Percentiles rank a stretch among this genome's conserved stretches.
These are phyloP conservation scores for Cladosporium halotolerans DNA, from an alignment of 2,329 filamentous ascomycete species.

Conservation along the genomic window DNA sequence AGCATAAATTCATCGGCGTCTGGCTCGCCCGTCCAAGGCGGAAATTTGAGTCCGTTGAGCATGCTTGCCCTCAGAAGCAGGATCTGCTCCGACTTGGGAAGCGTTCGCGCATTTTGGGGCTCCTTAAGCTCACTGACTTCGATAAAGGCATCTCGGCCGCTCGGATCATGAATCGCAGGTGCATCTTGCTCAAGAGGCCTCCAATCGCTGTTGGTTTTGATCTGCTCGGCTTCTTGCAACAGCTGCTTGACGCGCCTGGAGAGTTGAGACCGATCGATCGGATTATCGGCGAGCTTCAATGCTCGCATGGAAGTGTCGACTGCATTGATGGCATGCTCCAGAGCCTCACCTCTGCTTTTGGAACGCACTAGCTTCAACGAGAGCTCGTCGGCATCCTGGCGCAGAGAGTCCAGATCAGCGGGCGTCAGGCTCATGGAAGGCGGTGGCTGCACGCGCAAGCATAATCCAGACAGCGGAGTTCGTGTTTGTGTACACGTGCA, in stretches of 20 bases:
- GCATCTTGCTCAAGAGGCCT: background rate
- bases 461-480: background rate
- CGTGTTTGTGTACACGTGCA: background rate
- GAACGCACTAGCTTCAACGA: conserved; percentile 18
- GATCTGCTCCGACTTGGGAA: conserved; percentile 66
- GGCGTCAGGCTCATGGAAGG: conserved; percentile 14
- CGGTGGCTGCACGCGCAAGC: conserved; percentile 1
- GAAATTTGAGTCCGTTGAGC: conserved; percentile 76
- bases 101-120: conserved; percentile 54
- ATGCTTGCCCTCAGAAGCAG: conserved; percentile 71
- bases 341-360: conserved; percentile 16
- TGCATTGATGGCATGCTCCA: conserved; percentile 51
- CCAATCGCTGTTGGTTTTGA: conserved; percentile 52
- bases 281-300: conserved; percentile 52
- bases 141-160: conserved; percentile 7
- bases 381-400: conserved; percentile 19
- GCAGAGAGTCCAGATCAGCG: conserved; percentile 17
- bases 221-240: conserved; percentile 64
- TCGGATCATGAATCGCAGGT: background rate
- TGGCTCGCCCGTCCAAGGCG: conserved; percentile 70
- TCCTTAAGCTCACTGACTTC: conserved; percentile 36
- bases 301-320: conserved; percentile 79
- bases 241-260: conserved; percentile 62
- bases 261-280: conserved; percentile 61
- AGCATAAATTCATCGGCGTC: conserved; percentile 55